Conservation (phyloP, 768 basidiomycete species). For the Thelephora ganbajun region DNA sequence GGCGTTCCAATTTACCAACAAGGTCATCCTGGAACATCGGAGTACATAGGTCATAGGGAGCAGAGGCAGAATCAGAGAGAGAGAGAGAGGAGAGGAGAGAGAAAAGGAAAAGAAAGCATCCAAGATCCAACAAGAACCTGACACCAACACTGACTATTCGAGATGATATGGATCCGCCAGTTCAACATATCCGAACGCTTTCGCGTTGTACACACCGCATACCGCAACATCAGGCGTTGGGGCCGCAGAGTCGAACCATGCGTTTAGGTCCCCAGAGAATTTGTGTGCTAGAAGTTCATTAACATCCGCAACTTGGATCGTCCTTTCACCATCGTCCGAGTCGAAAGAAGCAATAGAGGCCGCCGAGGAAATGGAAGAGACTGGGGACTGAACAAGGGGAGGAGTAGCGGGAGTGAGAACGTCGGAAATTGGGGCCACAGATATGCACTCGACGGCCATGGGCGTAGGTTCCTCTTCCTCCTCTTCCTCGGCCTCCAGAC, state of each 20-base stretch:
- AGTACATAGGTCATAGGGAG: background rate
- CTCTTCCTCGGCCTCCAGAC: background rate
- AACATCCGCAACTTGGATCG: background rate
- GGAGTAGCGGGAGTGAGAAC: slow-evolving; percentile 8
- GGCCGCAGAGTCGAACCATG: too few relatives aligned
- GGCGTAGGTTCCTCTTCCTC: background rate
- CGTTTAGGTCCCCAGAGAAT: background rate
- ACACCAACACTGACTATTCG: too few relatives aligned
- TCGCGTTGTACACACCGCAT: too few relatives aligned
- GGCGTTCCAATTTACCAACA: background rate
- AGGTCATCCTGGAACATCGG: background rate
- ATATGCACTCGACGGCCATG: background rate
- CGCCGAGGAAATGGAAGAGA: background rate
- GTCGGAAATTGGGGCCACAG: background rate
- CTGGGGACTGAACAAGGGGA: slow-evolving; percentile 1
- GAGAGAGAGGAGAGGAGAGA: background rate
- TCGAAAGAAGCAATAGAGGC: background rate
- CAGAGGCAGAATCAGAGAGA: background rate
- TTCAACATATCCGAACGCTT: too few relatives aligned
- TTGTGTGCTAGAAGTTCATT: background rate
- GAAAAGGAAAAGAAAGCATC: background rate
- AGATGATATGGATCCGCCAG: too few relatives aligned
- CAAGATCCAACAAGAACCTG: too few relatives aligned
- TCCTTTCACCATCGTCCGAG: background rate
- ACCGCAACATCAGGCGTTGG: too few relatives aligned